Percentiles rank a stretch among this genome's conserved stretches.
phyloP scores from a whole-genome alignment of 2,329 filamentous ascomycete species.

The Clarireedia sp. region DNA sequence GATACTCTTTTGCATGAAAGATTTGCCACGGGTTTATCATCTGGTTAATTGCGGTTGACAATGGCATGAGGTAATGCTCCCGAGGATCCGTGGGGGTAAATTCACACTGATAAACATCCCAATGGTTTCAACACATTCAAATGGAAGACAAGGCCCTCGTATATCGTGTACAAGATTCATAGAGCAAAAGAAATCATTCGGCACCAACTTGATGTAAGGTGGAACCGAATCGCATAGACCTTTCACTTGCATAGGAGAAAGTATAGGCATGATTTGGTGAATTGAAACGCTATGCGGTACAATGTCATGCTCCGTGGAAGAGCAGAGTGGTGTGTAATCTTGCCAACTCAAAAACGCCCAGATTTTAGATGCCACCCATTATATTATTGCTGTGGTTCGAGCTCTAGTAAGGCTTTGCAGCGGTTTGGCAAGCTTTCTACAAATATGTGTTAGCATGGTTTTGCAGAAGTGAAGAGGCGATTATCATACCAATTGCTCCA shows the following conservation, averaged over 20 bases:
- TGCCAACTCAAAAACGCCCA: neutral
- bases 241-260: too few species aligned
- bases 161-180: too few species aligned
- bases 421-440: conserved; percentile 74
- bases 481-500: conserved; percentile 70
- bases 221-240: too few species aligned
- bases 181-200: too few species aligned
- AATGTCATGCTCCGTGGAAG: neutral
- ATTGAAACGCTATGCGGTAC: too few species aligned
- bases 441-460: conserved; percentile 25
- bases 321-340: neutral
- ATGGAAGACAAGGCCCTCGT: too few species aligned
- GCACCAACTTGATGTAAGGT: too few species aligned
- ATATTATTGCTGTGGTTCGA: neutral
- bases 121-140: too few species aligned
- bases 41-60: too few species aligned
- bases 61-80: neutral
- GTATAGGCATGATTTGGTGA: too few species aligned
- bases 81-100: neutral
- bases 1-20: neutral
- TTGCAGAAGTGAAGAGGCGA: neutral
- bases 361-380: neutral
- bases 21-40: neutral
- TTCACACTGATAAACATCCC: neutral
- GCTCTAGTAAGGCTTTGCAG: conserved; percentile 41